Base-by-base conservation (phyloP, 257 asterid species). In the Solanum pimpinellifolium region DNA sequence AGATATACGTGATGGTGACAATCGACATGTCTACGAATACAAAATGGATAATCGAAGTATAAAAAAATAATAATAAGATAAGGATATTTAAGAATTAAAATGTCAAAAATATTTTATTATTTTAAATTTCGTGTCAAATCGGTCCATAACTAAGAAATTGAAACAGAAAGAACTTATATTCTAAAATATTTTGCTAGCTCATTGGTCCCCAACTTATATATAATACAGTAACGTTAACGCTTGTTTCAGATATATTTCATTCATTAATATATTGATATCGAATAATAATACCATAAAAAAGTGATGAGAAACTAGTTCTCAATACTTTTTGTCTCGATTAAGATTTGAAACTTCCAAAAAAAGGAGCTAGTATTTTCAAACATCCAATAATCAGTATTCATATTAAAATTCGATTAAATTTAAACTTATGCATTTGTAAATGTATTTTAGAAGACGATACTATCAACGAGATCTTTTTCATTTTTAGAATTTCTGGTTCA, bases 341-440 rank as follows among this genome's bases (percentile, higher is more conserved):
- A 9, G 18, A 39, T 21, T 74, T 21, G 31, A 6, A 39, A 11
- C 20, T 9, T 75, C 2, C 9, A 3, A 72, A 6, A 6, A 68
- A 27, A 68, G 0, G 2, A 4, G 31, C 10, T n/a, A 1, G 1
- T 74, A 33, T 72, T 33, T 33, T 16, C 62, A 52, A 52, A 52
- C 3, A 49, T 49, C 1, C 68, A 20, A n/a, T n/a, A 4, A 0
- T 65, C 1, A 2, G 0, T 62, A 62, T 62, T 0, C 31, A 62
- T 9, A 62, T 62, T 62, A 11, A 60, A 62, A 4, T 62, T 4
- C 0, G 4, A 10, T 9, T 65, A 25, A 65, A 65, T 65, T 66
- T 11, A 4, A 66, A 66, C 0, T 66, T 0, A 0, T 11, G 9
- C 9, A 25, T 66, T 66, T 25, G 0, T 2, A 25, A 0, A 13